Base-by-base conservation (phyloP, 345 rosid genomes). In the Citrus reticulata region DNA sequence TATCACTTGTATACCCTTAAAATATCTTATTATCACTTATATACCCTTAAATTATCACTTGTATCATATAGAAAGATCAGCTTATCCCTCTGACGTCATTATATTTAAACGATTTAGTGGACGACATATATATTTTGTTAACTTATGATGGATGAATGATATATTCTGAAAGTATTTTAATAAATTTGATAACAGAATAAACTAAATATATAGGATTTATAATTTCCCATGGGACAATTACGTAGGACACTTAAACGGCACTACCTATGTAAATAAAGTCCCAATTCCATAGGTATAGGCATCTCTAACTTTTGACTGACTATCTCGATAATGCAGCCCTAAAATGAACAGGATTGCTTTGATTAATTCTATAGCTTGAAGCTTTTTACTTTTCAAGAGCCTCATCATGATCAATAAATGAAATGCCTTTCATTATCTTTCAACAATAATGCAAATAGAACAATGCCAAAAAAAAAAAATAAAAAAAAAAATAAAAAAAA, bases 51-150 rank as follows among this genome's bases (percentile, higher is more conserved):
- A 32, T 32, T 32, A 32, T 32, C 34, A 32, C 34, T 4, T 32
- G 0, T 4, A 32, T 32, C 0, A 32, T 32, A 32, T 32, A 0
- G 4, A 32, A 32, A 32, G 0, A 32, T 0, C 0, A 32, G 0
- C 0, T 32, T 32, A 32, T 0, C 5, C 34, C 0, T 32, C 34
- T 32, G 34, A 32, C 4, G 4, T 32, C 3, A 3, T 32, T 32
- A 32, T 3, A 32, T 32, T 32, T 32, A 32, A 32, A 32, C 0
- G 4, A 0, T 32, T 32, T 32, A 0, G 4, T 32, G 4, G 4
- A 32, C 0, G 34, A 32, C 4, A 32, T 32, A 32, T 32, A 32
- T 0, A 32, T 32, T 32, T 32, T 32, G 0, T 32, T 0, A 3
- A 32, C 0, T 32, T 32, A 32, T 32, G 4, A 32, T 32, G 4